phyloP scores from a whole-genome alignment of 805 yeast genomes.

The Ogataea haglerorum region DNA sequence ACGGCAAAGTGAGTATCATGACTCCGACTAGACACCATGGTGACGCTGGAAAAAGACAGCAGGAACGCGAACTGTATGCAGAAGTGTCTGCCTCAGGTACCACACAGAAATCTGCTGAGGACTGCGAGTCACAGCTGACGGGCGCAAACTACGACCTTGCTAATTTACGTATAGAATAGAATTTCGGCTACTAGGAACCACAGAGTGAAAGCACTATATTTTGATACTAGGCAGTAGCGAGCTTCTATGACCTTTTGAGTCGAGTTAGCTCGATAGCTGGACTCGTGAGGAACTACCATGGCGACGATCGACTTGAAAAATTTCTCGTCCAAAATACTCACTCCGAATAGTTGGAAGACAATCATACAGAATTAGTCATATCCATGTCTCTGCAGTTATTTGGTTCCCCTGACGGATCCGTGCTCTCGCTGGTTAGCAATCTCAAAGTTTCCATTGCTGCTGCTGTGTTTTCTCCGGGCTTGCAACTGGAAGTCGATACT shows the following conservation, averaged over 20 bases:
- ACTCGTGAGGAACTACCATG: neutral
- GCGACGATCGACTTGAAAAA: constrained; percentile 10
- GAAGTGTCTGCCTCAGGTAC: neutral
- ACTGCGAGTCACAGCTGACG: neutral
- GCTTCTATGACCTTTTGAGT: too few relatives aligned
- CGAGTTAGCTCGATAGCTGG: too few relatives aligned
- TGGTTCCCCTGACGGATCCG: constrained; percentile 30
- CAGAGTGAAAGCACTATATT: too few relatives aligned
- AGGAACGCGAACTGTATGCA: neutral
- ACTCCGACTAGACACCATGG: constrained; percentile 19
- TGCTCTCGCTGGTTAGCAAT: constrained; percentile 35
- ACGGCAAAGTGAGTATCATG: constrained; percentile 25
- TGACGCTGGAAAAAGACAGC: neutral
- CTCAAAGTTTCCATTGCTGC: constrained; percentile 45
- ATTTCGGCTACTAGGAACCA: neutral
- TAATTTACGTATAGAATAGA: constrained; percentile 6
- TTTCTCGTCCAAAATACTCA: constrained; percentile 4
- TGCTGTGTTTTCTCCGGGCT: constrained; percentile 28
- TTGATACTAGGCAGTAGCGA: too few relatives aligned
- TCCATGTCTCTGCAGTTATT: constrained; percentile 30
- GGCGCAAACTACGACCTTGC: constrained; percentile 4
- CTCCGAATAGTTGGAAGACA: neutral
- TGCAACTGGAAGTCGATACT: constrained; percentile 25
- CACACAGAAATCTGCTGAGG: too few relatives aligned
- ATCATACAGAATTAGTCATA: neutral